Base-by-base conservation (phyloP, 163 green algal species). In the Prototheca cutis region DNA sequence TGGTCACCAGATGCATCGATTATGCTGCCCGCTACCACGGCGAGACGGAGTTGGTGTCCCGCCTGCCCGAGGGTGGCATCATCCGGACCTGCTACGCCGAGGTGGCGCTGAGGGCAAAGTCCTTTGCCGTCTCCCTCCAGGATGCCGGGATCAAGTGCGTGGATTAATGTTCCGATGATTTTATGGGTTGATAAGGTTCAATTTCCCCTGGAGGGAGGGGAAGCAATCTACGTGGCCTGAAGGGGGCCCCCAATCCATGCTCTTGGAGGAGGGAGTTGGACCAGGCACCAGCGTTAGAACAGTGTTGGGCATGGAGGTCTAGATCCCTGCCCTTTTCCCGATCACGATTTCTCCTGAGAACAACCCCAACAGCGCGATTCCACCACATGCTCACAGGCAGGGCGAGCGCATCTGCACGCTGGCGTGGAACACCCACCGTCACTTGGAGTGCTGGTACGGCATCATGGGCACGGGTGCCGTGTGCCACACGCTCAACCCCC, bases 401-500 rank as follows among this genome's bases (percentile, higher is more conserved):
- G 83, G 81, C 6, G 67, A 76, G 42, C 67, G 80, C 10, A 76
- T 93, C 0, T 85, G 72, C 4, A 94, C 85, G 0, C 55, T 93
- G n/a, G 82, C 78, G 0, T 93, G 80, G 79, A 94, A 94, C 70
- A 88, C 75, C 0, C 65, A 62, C 0, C 61, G 82, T 0, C 86
- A 94, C 64, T 65, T 94, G 71, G 83, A 90, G 58, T n/a, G 24
- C 28, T 89, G 81, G 84, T 94, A 90, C 59, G 85, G 76, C 49
- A 79, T 86, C 53, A 86, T 87, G 67, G 84, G 84, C 7, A 53
- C 80, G 55, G 8, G 59, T 2, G 84, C 75, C 0, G 63, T 93
- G 15, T 83, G 68, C 53, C 87, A 95, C 72, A 93, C 87, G 0
- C 72, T 95, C 5, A 95, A 95, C 62, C 86, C 84, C n/a, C 72